Base-by-base conservation (phyloP, 192 early-diverging fungal genomes). In the Coemansia sp. region DNA sequence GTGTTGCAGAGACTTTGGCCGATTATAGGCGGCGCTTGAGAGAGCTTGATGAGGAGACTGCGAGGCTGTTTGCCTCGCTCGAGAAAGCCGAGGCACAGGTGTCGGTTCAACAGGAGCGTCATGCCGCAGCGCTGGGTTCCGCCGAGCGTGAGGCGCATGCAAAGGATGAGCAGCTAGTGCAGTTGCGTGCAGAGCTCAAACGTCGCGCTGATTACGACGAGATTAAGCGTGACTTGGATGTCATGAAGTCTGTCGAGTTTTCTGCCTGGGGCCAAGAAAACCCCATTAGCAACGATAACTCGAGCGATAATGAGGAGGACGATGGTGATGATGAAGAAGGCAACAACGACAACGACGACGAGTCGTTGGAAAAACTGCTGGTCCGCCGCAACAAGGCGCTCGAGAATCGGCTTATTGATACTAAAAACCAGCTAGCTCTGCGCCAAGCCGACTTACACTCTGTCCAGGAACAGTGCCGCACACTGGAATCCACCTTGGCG, bases 321-420 rank as follows among this genome's bases (percentile, higher is more conserved):
- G 62, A 82, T 17, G 25, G n/a, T 38, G 57, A 20, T 22, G 19
- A 25, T 4, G 51, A 49, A 19, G 77, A 78, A 0, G 76, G 77
- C 25, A 82, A 68, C 22, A 80, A 76, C 7, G 67, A 76, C 5
- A 59, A 70, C n/a, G 84, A 76, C 15, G 82, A 82, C 20, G 85
- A 88, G 22, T 74, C 88, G 3, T 68, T 98, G 38, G 96, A 98
- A 74, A 85, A 86, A 15, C 85, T 94, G 20, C 65, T 95, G 60
- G 89, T 94, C 70, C 86, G 88, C 10, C 92, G 92, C 71, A 96
- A 94, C 83, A 94, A 94, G 73, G 79, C 86, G 20, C 75, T 96
- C 29, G 89, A 94, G 77, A 87, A 84, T 70, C 87, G 89, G 9
- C 73, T 89, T 20, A 91, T 88, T 3, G 85, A 86, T 11, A 14